Base-by-base conservation (phyloP, 768 basidiomycete species). In the Rhodosporidiobolus odoratus region DNA sequence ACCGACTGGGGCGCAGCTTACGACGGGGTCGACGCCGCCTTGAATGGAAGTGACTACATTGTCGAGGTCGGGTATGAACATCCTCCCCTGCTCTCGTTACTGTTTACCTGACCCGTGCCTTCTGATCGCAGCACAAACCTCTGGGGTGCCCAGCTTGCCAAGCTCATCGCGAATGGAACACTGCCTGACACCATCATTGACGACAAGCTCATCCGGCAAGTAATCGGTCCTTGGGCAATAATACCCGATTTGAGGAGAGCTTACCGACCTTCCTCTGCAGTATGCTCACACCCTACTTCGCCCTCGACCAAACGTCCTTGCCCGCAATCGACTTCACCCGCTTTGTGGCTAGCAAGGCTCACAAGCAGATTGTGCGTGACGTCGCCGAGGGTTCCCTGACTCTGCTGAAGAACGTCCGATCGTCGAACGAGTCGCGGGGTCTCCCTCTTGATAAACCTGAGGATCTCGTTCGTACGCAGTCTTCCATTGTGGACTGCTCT, bases 381-480 rank as follows among this genome's bases (percentile, higher is more conserved):
- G 47, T 72, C 25, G 63, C 75, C 2, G 57, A 47, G 27, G 60
- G 43, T 2, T 21, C 66, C 4, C 35, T 73, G 43, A 72, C 72
- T 2, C 71, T 73, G 9, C 66, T 73, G 41, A 75, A 75, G 64
- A 75, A 75, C 67, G 52, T 47, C 16, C 59, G 58, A 30, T 53
- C 58, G 32, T 12, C 59, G 2, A 37, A 60, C 25, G 27, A 52
- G 15, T 30, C 10, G 15, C 65, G 59, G 4, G 64, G 69, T 19
- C 66, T 72, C 0, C 71, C 71, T 1, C 58, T 72, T 30, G 15
- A 37, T 5, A 16, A 61, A n/a, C 48, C 58, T 21, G 41, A 35
- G 23, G 40, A 65, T 52, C 21, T 71, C 56, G 5, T 62, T n/a
- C 54, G 60, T 62, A 13, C 32, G 60, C 30, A 10, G 9, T n/a